Evolutionary conservation across 2,329 filamentous ascomycete genomes (phyloP).

Genomic region (Parastagonospora avenae): DNA sequence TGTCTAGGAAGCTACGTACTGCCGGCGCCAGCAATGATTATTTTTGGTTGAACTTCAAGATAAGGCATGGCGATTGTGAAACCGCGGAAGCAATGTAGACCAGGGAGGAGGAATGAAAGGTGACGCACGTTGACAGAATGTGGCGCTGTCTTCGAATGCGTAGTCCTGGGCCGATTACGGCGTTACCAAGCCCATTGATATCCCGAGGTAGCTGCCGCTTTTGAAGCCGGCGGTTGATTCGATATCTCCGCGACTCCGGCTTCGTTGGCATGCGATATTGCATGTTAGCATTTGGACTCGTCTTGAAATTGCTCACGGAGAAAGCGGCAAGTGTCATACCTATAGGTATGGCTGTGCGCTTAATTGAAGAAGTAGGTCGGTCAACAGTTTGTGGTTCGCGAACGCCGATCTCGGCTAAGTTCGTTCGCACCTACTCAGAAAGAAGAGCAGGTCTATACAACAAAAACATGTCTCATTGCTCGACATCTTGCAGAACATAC

Average conservation of each 20-base stretch:
- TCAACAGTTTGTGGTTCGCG: too few relatives aligned
- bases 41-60: conserved; percentile 28
- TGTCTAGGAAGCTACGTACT: conserved; percentile 38
- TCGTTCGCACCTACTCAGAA: too few relatives aligned
- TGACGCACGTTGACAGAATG: neutral
- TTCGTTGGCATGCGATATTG: neutral
- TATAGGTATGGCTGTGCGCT: too few relatives aligned
- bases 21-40: conserved; percentile 54
- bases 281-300: neutral
- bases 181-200: neutral
- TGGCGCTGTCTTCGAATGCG: too few relatives aligned
- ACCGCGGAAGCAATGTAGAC: neutral
- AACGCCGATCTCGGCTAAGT: too few relatives aligned
- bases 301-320: neutral
- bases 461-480: too few relatives aligned
- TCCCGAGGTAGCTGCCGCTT: conserved; percentile 2
- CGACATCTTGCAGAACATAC: too few relatives aligned
- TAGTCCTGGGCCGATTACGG: too few relatives aligned
- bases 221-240: neutral
- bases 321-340: too few relatives aligned
- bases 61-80: conserved; percentile 19
- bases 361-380: too few relatives aligned
- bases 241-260: neutral
- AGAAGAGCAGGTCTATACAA: too few relatives aligned
- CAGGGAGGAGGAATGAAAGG: neutral